Conservation (phyloP, 2,329 filamentous ascomycete species). For the Verticillium tricorpus region DNA sequence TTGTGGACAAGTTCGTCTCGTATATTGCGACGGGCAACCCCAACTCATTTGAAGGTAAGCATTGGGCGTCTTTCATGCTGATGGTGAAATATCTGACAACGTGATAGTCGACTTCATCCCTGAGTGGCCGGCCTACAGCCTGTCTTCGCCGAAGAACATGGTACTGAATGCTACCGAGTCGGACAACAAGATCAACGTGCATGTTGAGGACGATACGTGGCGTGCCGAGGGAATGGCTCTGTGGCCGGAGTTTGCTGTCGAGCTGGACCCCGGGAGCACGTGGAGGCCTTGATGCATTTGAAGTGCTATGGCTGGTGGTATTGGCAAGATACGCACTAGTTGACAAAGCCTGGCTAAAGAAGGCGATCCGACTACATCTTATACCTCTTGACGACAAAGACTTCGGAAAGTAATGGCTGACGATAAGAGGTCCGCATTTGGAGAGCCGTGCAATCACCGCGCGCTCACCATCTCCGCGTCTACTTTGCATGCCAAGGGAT, state of each 20-base stretch:
- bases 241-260: constrained; percentile 1
- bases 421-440: too few species aligned
- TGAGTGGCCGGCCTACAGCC: constrained; percentile 11
- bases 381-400: too few species aligned
- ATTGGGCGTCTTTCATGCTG: not conserved
- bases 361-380: too few species aligned
- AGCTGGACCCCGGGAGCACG: not conserved
- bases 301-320: not conserved
- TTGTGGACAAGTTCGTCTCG: constrained; percentile 11
- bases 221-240: constrained; percentile 7
- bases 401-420: too few species aligned
- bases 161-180: constrained; percentile 12
- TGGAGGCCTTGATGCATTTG: not conserved
- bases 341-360: too few species aligned
- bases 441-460: too few species aligned
- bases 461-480: too few species aligned
- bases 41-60: constrained; percentile 4
- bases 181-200: constrained; percentile 12
- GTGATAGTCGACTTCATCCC: constrained; percentile 7
- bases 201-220: constrained; percentile 11
- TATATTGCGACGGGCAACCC: constrained; percentile 13
- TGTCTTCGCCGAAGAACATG: constrained; percentile 11
- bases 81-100: not conserved
- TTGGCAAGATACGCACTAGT: not conserved
- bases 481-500: too few species aligned